Base-by-base conservation (phyloP, 2,329 filamentous ascomycete genomes). In the Ophiosphaerella narmari region DNA sequence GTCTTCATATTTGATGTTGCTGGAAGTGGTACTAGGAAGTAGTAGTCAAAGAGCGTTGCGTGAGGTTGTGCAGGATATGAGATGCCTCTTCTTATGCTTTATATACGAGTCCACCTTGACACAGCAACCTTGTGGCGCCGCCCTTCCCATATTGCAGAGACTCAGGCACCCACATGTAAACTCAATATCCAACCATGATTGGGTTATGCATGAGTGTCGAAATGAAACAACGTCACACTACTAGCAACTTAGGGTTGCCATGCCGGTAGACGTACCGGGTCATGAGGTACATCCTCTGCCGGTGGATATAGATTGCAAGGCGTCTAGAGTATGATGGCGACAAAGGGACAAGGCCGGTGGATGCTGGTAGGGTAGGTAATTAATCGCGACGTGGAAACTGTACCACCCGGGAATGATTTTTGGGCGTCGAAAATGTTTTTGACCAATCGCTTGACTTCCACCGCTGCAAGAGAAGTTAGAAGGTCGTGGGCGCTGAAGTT, bases 1-100 rank as follows among this genome's bases (percentile, higher is more conserved):
- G 66, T 62, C 67, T 71, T 74, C 70, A 74, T 73, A 34, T 7
- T 52, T 47, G 36, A 18, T 48, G 37, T n/a, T 14, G 12, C 23
- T 43, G 7, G 12, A 14, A 39, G 33, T 34, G n/a, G 16, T 37
- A 35, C n/a, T 24, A 39, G 12, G 31, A 18, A 36, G 43, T 46
- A 21, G 23, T n/a, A 39, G 40, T 47, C 32, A 40, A 43, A 47
- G 39, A 46, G 26, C 39, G 42, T 32, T 31, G 38, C 40, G 33
- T 43, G 33, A 51, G 48, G 18, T 54, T 51, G 36, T 34, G 48
- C 42, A 44, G 31, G 48, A 52, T 55, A 48, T 41, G 46, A 50
- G 39, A 42, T 38, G 34, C n/a, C n/a, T 37, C 26, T 42, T 21
- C 38, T 31, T 29, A 13, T 39, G 31, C 46, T 29, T 67, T 69